A percentile compares a stretch with the other conserved stretches of the same genome.
Conservation (phyloP, 805 yeast species). For the Tetrapisispora arboricola region DNA sequence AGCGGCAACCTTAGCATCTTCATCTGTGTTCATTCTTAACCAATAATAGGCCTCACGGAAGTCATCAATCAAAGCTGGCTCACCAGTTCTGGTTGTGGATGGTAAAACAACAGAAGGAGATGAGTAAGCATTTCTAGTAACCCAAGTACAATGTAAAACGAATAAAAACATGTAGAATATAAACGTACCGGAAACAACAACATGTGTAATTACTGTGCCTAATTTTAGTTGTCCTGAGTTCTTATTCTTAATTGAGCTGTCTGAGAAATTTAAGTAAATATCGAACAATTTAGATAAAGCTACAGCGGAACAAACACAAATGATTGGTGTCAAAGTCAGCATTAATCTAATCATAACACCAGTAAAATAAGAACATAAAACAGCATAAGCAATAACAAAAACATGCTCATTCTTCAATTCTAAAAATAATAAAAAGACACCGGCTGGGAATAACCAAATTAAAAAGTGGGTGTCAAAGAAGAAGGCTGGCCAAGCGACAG, state of each 20-base stretch:
- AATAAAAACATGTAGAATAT: conserved; percentile 65
- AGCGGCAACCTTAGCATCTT: conserved; percentile 91
- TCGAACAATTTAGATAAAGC: conserved; percentile 80
- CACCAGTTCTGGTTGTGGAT: conserved; percentile 71
- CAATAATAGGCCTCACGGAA: conserved; percentile 98
- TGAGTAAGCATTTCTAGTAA: conserved; percentile 88
- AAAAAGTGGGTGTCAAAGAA: conserved; percentile 87
- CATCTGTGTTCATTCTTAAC: conserved; percentile 95
- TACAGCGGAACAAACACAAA: conserved; percentile 87
- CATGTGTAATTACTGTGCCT: conserved; percentile 42
- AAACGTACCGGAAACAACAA: conserved; percentile 57
- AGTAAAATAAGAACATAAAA: conserved; percentile 93
- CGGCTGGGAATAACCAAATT: conserved; percentile 98
- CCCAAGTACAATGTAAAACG: conserved; percentile 95
- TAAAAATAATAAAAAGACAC: conserved; percentile 81
- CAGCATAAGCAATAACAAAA: conserved; percentile 82
- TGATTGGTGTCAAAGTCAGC: conserved; percentile 92
- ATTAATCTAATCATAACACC: conserved; percentile 98
- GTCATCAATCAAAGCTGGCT: conserved; percentile 79
- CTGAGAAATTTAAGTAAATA: conserved; percentile 59
- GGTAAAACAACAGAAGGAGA: conserved; percentile 96
- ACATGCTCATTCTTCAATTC: conserved; percentile 88
- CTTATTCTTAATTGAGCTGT: conserved; percentile 6
- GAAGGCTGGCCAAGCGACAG: conserved; percentile 99
- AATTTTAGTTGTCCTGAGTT: conserved; percentile 11